Conservation (phyloP, 176 grass and related monocot genomes). For the Miscanthus lutarioriparius region DNA sequence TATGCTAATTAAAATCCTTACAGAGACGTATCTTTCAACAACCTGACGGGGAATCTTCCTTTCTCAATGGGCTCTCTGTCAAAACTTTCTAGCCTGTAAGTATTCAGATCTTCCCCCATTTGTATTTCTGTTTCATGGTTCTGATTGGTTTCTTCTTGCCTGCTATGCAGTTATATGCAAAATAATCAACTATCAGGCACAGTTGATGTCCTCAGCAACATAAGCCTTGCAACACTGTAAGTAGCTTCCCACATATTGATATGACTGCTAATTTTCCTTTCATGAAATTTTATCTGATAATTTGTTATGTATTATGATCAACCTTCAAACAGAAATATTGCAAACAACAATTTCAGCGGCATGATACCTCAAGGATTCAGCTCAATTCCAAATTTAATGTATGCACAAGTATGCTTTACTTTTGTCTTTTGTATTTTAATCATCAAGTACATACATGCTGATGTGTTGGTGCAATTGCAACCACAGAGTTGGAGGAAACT, state of each 20-base stretch:
- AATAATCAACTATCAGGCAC: conserved; percentile 79
- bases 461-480: conserved; percentile 50
- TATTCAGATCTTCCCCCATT: conserved; percentile 13
- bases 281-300: not conserved
- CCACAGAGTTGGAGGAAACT: conserved; percentile 78
- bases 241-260: conserved; percentile 22
- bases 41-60: conserved; percentile 69
- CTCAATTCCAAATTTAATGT: conserved; percentile 86
- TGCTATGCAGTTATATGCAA: conserved; percentile 66
- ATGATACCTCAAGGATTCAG: conserved; percentile 72
- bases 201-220: conserved; percentile 64
- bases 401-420: conserved; percentile 36
- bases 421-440: not conserved
- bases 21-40: conserved; percentile 96
- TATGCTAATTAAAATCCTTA: conserved; percentile 27
- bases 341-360: conserved; percentile 88
- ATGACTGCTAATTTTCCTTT: not conserved
- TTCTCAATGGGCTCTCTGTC: conserved; percentile 63
- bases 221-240: conserved; percentile 86
- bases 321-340: conserved; percentile 74
- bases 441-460: conserved; percentile 4
- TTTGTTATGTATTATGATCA: not conserved
- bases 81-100: conserved; percentile 89
- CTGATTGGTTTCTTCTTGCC: conserved; percentile 14
- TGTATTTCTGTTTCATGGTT: conserved; percentile 31